Percentiles rank a stretch among this genome's conserved stretches.
These are phyloP conservation scores for Fusarium tjaetaba DNA, from an alignment of 2,329 filamentous ascomycete genomes.

Conservation along the genomic window DNA sequence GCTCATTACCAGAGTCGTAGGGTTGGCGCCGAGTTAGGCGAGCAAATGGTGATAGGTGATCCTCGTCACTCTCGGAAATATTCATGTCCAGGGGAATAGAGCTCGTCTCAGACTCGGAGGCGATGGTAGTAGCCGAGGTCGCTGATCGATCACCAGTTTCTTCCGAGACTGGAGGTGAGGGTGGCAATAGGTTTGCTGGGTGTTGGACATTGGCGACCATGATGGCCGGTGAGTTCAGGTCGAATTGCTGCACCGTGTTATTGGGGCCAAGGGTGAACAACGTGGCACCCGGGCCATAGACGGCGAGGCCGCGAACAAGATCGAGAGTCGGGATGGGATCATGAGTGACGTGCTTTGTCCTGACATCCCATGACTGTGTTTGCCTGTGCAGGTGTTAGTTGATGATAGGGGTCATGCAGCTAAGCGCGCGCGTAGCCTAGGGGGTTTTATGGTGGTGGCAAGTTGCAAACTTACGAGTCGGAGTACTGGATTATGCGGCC, in stretches of 20 bases:
- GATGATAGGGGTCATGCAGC: constrained; percentile 42
- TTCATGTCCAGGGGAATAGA: constrained; percentile 66
- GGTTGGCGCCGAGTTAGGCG: constrained; percentile 78
- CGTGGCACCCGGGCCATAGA: constrained; percentile 89
- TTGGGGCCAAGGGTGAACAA: constrained; percentile 91
- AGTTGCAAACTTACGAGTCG: constrained; percentile 75
- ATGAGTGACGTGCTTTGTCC: constrained; percentile 95
- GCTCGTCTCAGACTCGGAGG: constrained; percentile 64
- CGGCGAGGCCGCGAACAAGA: constrained; percentile 81
- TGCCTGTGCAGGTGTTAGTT: constrained; percentile 66
- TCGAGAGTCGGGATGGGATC: constrained; percentile 88
- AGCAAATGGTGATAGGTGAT: constrained; percentile 78
- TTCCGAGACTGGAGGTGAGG: constrained; percentile 84
- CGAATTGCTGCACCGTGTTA: constrained; percentile 93
- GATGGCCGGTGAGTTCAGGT: constrained; percentile 82
- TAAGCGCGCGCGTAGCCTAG: constrained; percentile 60
- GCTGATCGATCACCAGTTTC: constrained; percentile 68
- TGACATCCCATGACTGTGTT: constrained; percentile 95
- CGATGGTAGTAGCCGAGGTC: constrained; percentile 57
- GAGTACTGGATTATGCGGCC: constrained; percentile 93
- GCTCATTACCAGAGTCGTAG: constrained; percentile 65
- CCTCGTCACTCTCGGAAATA: constrained; percentile 79
- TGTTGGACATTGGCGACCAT: constrained; percentile 92
- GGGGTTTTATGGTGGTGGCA: constrained; percentile 38
- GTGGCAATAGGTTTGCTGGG: constrained; percentile 78